Conservation (phyloP, 495 filamentous ascomycete genomes). For the Daldinia decipiens region DNA sequence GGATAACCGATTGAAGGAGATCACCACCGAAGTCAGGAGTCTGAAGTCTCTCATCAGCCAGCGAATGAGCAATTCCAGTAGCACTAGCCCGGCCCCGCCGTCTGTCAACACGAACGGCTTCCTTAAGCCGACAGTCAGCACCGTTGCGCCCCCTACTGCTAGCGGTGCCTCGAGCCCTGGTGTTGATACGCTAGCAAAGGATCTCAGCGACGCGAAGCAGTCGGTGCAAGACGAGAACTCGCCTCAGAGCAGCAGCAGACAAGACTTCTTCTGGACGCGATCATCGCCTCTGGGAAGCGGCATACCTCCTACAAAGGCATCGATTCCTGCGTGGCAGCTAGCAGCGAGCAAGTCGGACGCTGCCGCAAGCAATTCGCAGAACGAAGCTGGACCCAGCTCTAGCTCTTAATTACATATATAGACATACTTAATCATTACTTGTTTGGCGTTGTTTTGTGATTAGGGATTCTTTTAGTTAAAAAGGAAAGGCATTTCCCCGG, state of each 20-base stretch:
- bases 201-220: conserved; percentile 40
- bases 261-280: conserved; percentile 50
- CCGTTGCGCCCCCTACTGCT: conserved; percentile 36
- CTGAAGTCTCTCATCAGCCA: conserved; percentile 88
- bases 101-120: conserved; percentile 45
- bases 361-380: conserved; percentile 35
- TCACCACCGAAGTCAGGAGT: conserved; percentile 89
- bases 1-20: conserved; percentile 82
- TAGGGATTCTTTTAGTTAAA: conserved; percentile 15
- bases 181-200: conserved; percentile 46
- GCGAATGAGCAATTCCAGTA: conserved; percentile 67
- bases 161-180: conserved; percentile 45
- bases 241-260: conserved; percentile 48
- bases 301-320: conserved; percentile 63
- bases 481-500: conserved; percentile 3
- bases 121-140: conserved; percentile 53
- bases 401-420: conserved; percentile 30
- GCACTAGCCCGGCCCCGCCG: conserved; percentile 38
- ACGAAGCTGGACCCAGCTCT: conserved; percentile 40
- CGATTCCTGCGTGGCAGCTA: conserved; percentile 95
- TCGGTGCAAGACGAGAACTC: conserved; percentile 37
- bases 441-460: conserved; percentile 7
- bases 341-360: conserved; percentile 63
- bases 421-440: neutral
- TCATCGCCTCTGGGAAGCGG: conserved; percentile 53